Evolutionary conservation across 2,329 filamentous ascomycete genomes (phyloP), one percentile per base, ranked within the genome.

Genomic region (Cladosporium sp.): DNA sequence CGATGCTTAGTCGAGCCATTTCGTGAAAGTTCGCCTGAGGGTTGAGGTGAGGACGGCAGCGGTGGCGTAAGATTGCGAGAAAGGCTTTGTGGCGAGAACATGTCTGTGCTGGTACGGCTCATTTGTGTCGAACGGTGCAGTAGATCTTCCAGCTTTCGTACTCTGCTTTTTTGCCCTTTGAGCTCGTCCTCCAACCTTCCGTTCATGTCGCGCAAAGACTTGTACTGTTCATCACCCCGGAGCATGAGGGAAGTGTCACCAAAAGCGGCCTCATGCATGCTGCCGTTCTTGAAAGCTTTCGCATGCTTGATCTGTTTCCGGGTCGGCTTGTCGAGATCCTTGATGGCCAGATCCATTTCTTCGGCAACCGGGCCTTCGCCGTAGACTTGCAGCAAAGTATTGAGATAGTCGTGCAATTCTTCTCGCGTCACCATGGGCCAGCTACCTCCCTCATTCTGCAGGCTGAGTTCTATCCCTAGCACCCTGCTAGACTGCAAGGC

Each of bases 251-350:
- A 92, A 57, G 88, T 94, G 61, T 86, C 83, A n/a, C 89, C 89
- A 54, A 96, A 78, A 2, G 82, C 82, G n/a, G 85, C 85, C 65
- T 97, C 93, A 61, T 96, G 90, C 32, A 97, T 80, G 63, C 93
- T 97, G 13, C 93, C 93, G 63, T 94, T 93, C 65, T 96, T 96
- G 74, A 98, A 97, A 4, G 89, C 90, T 66, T 92, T 95, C 6
- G 93, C 81, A 51, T 89, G 82, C 67, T 89, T 91, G 53, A 84
- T 81, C 64, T 95, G 91, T 65, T 93, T 88, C 59, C 86, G 89
- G 0, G 88, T 93, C 2, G 92, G 90, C 50, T 79, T 82, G 64
- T 84, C 84, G 12, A 97, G 76, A 48, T 95, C 90, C 53, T 84
- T 83, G 53, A 94, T 78, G 15, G 90, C 79, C 62, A 89, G 87